Base-by-base conservation (phyloP, 371 early-diverging fungal genomes). In the Mucor velutinosus region DNA sequence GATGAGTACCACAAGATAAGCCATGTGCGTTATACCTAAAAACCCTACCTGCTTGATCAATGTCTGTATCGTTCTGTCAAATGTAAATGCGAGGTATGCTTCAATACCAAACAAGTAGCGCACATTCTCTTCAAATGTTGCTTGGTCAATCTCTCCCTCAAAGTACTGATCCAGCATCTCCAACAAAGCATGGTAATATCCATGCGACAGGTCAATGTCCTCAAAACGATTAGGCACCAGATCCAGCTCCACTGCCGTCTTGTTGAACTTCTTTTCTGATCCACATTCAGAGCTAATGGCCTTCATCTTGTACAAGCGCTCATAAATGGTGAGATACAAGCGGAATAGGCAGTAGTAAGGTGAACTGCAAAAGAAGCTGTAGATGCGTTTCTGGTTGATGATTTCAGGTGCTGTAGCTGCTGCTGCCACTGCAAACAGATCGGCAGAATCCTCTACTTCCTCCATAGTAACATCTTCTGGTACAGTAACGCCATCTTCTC, bases 121-220 rank as follows among this genome's bases (percentile, higher is more conserved):
- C 41, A 91, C 74, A 37, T 87, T 79, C 63, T 99, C 99, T 70
- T 99, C 99, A 87, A 91, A 99, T 39, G 80, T 80, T 33, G 75
- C 72, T 33, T 82, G 71, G 27, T 99, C 98, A 58, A 96, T 79
- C 32, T 93, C 91, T 37, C 89, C 90, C 65, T 85, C 87, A 72
- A 96, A 74, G 58, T 93, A 88, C 55, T 86, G 87, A 71, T 84
- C 83, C 15, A 94, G 84, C 23, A 91, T 68, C 41, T 87, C 85
- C 33, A 95, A 72, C 29, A 96, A 78, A 19, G 89, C 85, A 45
- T 73, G 45, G 75, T 93, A 96, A 53, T 88, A 91, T 1, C 85
- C 72, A 64, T 78, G 76, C 10, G 79, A 80, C 29, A 79, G 58
- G 62, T 84, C 83, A 32, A 86, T 70, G 49, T 89, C 90, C 60